Evolutionary conservation across 768 basidiomycete genomes (phyloP).

Genomic region (Solioccasus polychromus): DNA sequence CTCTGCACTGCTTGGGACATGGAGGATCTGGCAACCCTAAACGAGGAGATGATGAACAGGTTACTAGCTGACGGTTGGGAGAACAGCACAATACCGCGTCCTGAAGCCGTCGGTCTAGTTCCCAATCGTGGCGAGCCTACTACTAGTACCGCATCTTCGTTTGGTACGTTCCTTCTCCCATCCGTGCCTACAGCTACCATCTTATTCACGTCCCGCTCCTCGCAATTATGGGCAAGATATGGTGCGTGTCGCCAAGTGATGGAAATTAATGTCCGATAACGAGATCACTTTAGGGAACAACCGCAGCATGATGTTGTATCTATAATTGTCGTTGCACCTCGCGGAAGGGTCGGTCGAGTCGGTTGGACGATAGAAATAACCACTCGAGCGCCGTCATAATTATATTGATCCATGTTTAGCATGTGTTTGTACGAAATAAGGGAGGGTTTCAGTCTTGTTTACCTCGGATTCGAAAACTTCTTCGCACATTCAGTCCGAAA

Average conservation of each 20-base stretch:
- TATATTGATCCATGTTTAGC: too few species aligned
- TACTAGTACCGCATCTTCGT: background rate
- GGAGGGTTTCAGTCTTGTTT: too few species aligned
- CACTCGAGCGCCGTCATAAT: too few species aligned
- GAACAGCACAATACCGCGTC: slow-evolving; percentile 45
- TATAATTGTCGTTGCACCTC: background rate
- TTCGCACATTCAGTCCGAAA: too few species aligned
- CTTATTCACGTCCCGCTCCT: slow-evolving; percentile 30
- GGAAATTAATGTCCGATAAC: background rate
- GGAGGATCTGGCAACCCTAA: slow-evolving; percentile 71
- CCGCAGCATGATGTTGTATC: background rate
- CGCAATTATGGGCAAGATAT: slow-evolving; percentile 18
- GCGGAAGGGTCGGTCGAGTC: background rate
- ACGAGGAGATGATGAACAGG: slow-evolving; percentile 58
- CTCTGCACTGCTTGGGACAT: slow-evolving; percentile 85
- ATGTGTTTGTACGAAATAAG: too few species aligned
- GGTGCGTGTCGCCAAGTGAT: background rate
- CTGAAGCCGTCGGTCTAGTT: slow-evolving; percentile 40
- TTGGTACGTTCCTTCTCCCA: slow-evolving; percentile 25
- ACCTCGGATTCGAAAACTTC: too few species aligned
- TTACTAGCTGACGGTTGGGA: slow-evolving; percentile 90
- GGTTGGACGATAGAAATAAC: too few species aligned
- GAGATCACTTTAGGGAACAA: background rate
- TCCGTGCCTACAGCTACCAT: slow-evolving; percentile 35
- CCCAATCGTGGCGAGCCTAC: slow-evolving; percentile 8